A percentile compares a stretch with the other conserved stretches of the same genome.
These are phyloP conservation scores for Acer yangbiense DNA, from an alignment of 345 rosid species.

Conservation along the genomic window DNA sequence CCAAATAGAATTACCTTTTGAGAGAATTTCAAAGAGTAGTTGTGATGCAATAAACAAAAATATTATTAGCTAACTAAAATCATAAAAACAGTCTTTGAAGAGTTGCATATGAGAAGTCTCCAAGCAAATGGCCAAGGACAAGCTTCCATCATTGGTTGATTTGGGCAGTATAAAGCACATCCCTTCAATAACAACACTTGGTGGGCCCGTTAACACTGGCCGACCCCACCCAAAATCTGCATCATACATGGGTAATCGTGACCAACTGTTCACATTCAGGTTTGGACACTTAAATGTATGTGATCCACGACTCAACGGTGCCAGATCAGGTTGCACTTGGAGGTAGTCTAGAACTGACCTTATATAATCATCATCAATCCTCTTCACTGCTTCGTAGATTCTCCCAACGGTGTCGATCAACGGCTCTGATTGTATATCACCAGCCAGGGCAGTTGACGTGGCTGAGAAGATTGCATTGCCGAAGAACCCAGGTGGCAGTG, in stretches of 20 bases:
- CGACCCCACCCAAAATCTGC: constrained; percentile 70
- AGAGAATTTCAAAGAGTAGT: too few relatives aligned
- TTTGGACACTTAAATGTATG: constrained; percentile 60
- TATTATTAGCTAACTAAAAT: not conserved
- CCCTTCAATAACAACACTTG: constrained; percentile 51
- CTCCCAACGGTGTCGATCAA: constrained; percentile 30
- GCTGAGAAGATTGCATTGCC: not conserved
- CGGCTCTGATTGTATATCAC: constrained; percentile 34
- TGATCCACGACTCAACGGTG: constrained; percentile 23
- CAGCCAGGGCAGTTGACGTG: not conserved
- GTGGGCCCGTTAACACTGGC: constrained; percentile 59
- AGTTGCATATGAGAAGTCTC: constrained; percentile 44
- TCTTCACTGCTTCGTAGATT: constrained; percentile 28
- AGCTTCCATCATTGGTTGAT: constrained; percentile 45
- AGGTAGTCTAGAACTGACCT: constrained; percentile 49
- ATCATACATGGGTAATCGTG: constrained; percentile 43
- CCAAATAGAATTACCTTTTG: too few relatives aligned
- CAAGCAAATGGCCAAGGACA: constrained; percentile 44
- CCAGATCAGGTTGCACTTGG: constrained; percentile 22
- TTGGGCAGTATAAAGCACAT: constrained; percentile 43
- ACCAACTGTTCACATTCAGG: constrained; percentile 56
- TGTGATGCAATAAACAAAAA: too few relatives aligned
- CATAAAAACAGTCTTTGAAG: constrained; percentile 44
- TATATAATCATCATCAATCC: constrained; percentile 40
- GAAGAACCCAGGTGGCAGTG: not conserved